Evolutionary conservation across 2,329 filamentous ascomycete genomes (phyloP).

Genomic region (Botryosphaeria agaves): DNA sequence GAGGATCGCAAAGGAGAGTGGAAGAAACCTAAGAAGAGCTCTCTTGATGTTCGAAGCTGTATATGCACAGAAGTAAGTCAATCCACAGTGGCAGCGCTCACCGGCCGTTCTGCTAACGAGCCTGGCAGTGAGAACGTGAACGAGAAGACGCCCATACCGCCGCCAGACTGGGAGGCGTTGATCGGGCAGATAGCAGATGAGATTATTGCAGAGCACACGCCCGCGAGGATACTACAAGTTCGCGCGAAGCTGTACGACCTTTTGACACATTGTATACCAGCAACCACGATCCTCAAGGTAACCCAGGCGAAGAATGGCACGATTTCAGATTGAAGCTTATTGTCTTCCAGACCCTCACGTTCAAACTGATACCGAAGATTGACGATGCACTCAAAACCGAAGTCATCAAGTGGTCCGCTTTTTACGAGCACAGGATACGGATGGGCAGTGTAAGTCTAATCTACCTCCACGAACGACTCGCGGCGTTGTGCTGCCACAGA

Average conservation of each 20-base stretch:
- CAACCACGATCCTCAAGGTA: slow-evolving; percentile 79
- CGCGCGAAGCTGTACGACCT: slow-evolving; percentile 93
- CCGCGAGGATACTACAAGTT: slow-evolving; percentile 70
- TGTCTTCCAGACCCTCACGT: slow-evolving; percentile 52
- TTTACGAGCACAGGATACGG: slow-evolving; percentile 90
- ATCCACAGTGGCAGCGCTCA: slow-evolving; percentile 2
- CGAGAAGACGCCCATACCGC: slow-evolving; percentile 76
- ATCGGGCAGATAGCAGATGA: slow-evolving; percentile 82
- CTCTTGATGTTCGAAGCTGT: slow-evolving; percentile 95
- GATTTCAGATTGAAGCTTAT: slow-evolving; percentile 1
- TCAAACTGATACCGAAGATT: slow-evolving; percentile 74
- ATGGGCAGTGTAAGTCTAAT: slow-evolving; percentile 49
- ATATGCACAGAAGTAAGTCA: slow-evolving; percentile 79
- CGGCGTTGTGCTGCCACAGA: too few relatives aligned
- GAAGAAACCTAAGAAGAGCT: slow-evolving; percentile 75
- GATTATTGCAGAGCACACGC: slow-evolving; percentile 86
- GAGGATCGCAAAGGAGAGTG: slow-evolving; percentile 79
- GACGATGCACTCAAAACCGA: slow-evolving; percentile 84
- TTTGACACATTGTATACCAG: slow-evolving; percentile 89
- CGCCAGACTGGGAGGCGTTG: slow-evolving; percentile 91
- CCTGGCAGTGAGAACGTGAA: slow-evolving; percentile 64
- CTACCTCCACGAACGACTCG: too few relatives aligned
- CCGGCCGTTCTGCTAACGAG: slow-evolving; percentile 12
- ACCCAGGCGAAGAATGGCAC: neutral
- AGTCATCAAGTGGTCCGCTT: slow-evolving; percentile 88